phyloP scores from a whole-genome alignment of 441 rosid genomes.

The Pelargonium fulgidum region DNA sequence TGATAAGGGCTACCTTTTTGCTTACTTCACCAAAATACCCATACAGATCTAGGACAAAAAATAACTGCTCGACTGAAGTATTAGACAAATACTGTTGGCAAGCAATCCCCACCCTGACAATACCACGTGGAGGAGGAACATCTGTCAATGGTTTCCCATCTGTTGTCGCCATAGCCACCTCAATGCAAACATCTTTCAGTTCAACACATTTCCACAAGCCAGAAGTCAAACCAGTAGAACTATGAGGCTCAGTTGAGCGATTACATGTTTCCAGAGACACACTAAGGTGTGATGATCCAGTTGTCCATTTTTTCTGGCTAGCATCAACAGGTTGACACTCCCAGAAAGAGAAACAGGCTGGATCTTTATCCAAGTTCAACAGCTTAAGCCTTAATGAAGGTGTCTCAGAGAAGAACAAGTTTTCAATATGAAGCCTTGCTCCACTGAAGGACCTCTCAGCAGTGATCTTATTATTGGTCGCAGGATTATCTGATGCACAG shows the following conservation, averaged over 20 bases:
- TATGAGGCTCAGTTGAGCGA: slow-evolving; percentile 31
- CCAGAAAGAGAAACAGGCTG: slow-evolving; percentile 96
- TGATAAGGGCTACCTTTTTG: slow-evolving; percentile 61
- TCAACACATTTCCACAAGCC: slow-evolving; percentile 83
- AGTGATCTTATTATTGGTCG: slow-evolving; percentile 26
- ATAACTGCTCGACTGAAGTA: slow-evolving; percentile 94
- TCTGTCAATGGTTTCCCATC: slow-evolving; percentile 71
- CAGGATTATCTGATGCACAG: slow-evolving; percentile 35
- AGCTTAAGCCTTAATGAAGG: slow-evolving; percentile 63
- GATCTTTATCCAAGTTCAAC: slow-evolving; percentile 89
- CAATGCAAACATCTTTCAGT: slow-evolving; percentile 55
- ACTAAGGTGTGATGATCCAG: slow-evolving; percentile 59
- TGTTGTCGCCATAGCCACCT: slow-evolving; percentile 86
- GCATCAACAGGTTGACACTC: slow-evolving; percentile 87
- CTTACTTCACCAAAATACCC: slow-evolving; percentile 70
- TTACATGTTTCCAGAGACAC: slow-evolving; percentile 69
- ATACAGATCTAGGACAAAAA: slow-evolving; percentile 84
- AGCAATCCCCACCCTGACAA: slow-evolving; percentile 79
- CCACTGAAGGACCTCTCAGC: slow-evolving; percentile 55
- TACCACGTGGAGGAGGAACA: slow-evolving; percentile 96
- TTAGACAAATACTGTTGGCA: slow-evolving; percentile 77
- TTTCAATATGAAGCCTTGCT: slow-evolving; percentile 82
- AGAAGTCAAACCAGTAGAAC: slow-evolving; percentile 31
- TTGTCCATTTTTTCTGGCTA: slow-evolving; percentile 88
- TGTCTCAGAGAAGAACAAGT: slow-evolving; percentile 77